Conservation (phyloP, 495 filamentous ascomycete genomes). For the Talaromyces liani region DNA sequence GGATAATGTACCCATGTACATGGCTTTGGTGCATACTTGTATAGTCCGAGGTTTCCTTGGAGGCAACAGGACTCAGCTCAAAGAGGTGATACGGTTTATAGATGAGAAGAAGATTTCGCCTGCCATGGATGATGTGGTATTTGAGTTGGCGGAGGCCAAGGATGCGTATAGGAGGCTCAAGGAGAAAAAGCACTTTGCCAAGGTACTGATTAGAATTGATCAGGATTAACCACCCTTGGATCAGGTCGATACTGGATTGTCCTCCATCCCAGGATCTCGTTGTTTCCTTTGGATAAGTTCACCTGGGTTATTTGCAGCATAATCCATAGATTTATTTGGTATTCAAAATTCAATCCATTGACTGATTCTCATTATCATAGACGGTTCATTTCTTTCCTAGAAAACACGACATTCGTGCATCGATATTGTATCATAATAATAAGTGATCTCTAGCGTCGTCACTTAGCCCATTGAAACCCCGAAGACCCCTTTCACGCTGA, state of each 20-base stretch:
- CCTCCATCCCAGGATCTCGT: too few species aligned
- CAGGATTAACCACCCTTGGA: slow-evolving; percentile 31
- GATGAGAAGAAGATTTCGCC: slow-evolving; percentile 51
- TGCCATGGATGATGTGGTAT: slow-evolving; percentile 48
- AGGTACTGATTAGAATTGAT: slow-evolving; percentile 56
- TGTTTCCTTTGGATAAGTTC: neutral
- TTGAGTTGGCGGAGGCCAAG: slow-evolving; percentile 40
- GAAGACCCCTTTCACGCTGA: slow-evolving; percentile 19
- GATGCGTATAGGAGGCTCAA: slow-evolving; percentile 42
- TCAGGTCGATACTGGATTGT: neutral
- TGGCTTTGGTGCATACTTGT: slow-evolving; percentile 30
- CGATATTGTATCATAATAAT: neutral
- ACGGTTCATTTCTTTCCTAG: too few species aligned
- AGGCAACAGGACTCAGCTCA: slow-evolving; percentile 43
- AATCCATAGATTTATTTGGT: neutral
- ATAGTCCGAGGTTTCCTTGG: slow-evolving; percentile 31
- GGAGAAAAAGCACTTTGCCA: slow-evolving; percentile 63
- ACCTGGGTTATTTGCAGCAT: neutral
- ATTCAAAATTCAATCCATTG: neutral
- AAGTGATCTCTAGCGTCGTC: neutral
- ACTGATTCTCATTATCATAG: neutral
- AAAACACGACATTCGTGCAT: too few species aligned
- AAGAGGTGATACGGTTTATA: slow-evolving; percentile 49
- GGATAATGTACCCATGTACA: slow-evolving; percentile 26
- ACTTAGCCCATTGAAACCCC: neutral